phyloP scores from a whole-genome alignment of 108 stramenopile species.

The Cyclotella atomus region DNA sequence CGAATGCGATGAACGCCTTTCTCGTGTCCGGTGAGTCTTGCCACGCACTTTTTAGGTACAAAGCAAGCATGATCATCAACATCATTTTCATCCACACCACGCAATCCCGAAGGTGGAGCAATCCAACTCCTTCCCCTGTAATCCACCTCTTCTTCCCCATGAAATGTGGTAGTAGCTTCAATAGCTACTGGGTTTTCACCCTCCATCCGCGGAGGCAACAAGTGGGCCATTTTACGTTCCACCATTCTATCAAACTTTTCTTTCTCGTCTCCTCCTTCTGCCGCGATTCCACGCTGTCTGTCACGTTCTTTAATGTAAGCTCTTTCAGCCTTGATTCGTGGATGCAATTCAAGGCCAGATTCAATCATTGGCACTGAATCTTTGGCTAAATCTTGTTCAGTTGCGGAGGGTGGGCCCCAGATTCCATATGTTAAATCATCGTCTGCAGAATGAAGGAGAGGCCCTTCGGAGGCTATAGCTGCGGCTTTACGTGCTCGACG shows the following conservation, averaged over 20 bases:
- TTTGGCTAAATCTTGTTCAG: constrained; percentile 59
- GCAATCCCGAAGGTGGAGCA: constrained; percentile 79
- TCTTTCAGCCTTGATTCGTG: constrained; percentile 71
- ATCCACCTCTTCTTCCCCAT: constrained; percentile 85
- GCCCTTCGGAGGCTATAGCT: constrained; percentile 48
- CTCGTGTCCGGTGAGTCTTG: constrained; percentile 88
- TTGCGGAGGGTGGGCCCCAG: constrained; percentile 80
- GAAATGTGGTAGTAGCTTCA: constrained; percentile 84
- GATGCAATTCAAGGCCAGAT: constrained; percentile 62
- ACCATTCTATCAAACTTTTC: constrained; percentile 77
- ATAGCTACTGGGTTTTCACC: constrained; percentile 68
- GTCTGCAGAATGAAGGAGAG: constrained; percentile 72
- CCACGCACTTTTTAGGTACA: constrained; percentile 95
- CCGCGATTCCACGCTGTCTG: constrained; percentile 60
- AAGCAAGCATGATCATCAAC: constrained; percentile 91
- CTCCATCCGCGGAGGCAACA: constrained; percentile 90
- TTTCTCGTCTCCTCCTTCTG: constrained; percentile 59
- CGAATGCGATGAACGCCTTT: constrained; percentile 97
- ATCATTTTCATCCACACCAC: constrained; percentile 47
- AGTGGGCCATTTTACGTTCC: constrained; percentile 94
- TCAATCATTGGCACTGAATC: constrained; percentile 64
- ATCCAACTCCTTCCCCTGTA: constrained; percentile 97
- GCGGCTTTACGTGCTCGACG: constrained; percentile 36
- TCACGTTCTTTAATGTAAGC: constrained; percentile 72
- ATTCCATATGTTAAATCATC: constrained; percentile 83